Evolutionary conservation across 257 asterid genomes (phyloP).

Genomic region (Plantago ovata): DNA sequence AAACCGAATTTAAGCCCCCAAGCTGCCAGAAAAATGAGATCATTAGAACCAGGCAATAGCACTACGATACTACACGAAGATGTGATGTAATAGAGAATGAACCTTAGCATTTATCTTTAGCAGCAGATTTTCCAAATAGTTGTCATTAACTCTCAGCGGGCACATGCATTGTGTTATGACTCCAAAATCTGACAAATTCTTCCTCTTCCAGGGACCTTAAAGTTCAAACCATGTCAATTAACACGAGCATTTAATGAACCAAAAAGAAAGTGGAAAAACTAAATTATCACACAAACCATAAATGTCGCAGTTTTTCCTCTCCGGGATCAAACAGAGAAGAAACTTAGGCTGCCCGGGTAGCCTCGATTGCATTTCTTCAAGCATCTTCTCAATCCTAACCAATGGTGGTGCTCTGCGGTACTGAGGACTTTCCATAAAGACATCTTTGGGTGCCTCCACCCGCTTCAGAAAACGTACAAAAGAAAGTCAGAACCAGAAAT

Average conservation of each 20-base stretch:
- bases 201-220: constrained; percentile 93
- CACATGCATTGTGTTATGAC: constrained; percentile 84
- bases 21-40: constrained; percentile 53
- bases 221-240: constrained; percentile 9
- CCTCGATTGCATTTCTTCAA: constrained; percentile 59
- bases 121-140: constrained; percentile 69
- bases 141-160: constrained; percentile 71
- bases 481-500: neutral
- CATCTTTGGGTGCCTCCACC: constrained; percentile 53
- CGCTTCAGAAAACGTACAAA: constrained; percentile 26
- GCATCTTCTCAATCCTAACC: constrained; percentile 86
- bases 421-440: constrained; percentile 56
- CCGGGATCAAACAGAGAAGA: constrained; percentile 78
- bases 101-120: constrained; percentile 94
- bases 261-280: neutral
- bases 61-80: neutral
- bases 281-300: constrained; percentile 52
- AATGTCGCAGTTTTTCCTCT: constrained; percentile 76
- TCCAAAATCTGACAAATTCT: constrained; percentile 75
- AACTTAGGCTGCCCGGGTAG: constrained; percentile 85
- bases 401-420: constrained; percentile 67
- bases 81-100: constrained; percentile 1
- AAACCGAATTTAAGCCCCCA: constrained; percentile 82
- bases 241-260: neutral
- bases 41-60: neutral